Conservation (phyloP, 257 asterid species). For the Verbascum thapsus region DNA sequence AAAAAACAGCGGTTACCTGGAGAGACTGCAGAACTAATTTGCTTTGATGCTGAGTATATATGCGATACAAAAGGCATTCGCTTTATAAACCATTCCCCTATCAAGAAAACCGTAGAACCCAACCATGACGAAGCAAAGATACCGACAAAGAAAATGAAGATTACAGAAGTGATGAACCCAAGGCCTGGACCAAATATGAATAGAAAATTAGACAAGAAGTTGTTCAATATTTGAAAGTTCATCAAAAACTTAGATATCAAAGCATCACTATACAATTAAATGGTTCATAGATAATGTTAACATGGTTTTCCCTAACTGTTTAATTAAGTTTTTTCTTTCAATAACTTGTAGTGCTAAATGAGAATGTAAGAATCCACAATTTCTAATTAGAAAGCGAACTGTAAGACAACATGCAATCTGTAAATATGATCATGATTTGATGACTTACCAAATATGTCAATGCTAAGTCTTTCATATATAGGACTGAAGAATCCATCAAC, state of each 20-base stretch:
- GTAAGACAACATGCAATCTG: background rate
- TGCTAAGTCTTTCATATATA: conserved; percentile 85
- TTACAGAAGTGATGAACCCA: conserved; percentile 81
- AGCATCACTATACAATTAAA: conserved; percentile 3
- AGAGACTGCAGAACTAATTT: conserved; percentile 87
- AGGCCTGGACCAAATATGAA: conserved; percentile 65
- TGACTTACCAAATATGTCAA: conserved; percentile 84
- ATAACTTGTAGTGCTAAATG: conserved; percentile 4
- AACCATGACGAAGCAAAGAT: conserved; percentile 92
- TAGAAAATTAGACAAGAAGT: conserved; percentile 27
- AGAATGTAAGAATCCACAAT: background rate
- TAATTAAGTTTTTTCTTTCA: conserved; percentile 3
- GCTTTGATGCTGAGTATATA: conserved; percentile 87
- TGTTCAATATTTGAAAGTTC: conserved; percentile 11
- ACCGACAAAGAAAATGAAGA: conserved; percentile 80
- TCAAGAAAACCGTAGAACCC: conserved; percentile 87
- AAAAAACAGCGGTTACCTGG: conserved; percentile 58
- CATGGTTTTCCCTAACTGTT: background rate
- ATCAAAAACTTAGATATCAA: conserved; percentile 3
- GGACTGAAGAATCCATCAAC: conserved; percentile 99
- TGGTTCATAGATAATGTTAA: background rate
- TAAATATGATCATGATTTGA: conserved; percentile 22
- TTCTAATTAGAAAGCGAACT: conserved; percentile 9
- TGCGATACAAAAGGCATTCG: conserved; percentile 87
- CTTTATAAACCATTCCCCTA: conserved; percentile 91